Conservation (phyloP, 2,329 filamentous ascomycete genomes). For the Aspergillus ibericus region DNA sequence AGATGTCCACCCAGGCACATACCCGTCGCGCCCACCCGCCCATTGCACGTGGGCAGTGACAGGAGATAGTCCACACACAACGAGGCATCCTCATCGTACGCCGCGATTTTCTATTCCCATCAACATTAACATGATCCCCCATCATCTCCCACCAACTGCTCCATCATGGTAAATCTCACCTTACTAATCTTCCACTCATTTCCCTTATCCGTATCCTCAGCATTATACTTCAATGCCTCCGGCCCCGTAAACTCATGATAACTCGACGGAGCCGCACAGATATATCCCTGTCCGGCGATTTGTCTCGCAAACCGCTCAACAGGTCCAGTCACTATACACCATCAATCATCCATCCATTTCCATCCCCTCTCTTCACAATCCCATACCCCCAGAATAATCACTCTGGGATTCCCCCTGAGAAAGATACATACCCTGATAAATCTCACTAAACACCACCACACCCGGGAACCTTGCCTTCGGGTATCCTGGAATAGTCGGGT, state of each 20-base stretch:
- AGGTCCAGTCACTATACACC: conserved; percentile 73
- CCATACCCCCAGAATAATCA: too few relatives aligned
- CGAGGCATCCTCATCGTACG: conserved; percentile 78
- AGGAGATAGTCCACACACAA: conserved; percentile 70
- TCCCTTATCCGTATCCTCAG: conserved; percentile 79
- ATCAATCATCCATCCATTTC: background rate
- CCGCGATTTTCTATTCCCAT: conserved; percentile 65
- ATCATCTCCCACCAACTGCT: background rate
- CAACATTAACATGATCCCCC: background rate
- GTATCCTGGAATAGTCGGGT: conserved; percentile 80
- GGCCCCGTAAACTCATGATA: conserved; percentile 93
- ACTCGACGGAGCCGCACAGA: conserved; percentile 83
- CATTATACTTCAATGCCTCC: conserved; percentile 81
- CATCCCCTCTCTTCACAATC: too few relatives aligned
- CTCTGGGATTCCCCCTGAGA: too few relatives aligned
- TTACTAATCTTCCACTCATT: conserved; percentile 85
- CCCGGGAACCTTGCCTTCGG: conserved; percentile 87
- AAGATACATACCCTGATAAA: conserved; percentile 81
- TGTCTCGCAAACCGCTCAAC: conserved; percentile 87
- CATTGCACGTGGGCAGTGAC: conserved; percentile 73
- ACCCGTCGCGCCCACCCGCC: conserved; percentile 73
- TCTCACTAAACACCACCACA: conserved; percentile 87
- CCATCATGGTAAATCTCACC: too few relatives aligned
- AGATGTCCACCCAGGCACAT: conserved; percentile 96
- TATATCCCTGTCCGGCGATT: conserved; percentile 90